phyloP scores from a whole-genome alignment of 2,329 filamentous ascomycete species.

The Fusarium drepaniforme region DNA sequence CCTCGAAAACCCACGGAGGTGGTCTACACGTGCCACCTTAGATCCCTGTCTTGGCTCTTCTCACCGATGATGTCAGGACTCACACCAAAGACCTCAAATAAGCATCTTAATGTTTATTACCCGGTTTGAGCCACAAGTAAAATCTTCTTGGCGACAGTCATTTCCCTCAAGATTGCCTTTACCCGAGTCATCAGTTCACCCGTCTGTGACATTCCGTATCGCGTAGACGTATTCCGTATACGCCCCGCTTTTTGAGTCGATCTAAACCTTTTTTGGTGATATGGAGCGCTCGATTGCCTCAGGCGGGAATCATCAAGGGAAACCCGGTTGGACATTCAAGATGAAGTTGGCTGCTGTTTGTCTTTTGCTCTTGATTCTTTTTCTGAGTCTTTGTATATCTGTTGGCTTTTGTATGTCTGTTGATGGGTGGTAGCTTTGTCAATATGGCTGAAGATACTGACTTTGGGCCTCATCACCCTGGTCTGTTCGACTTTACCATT shows the following conservation, averaged over 20 bases:
- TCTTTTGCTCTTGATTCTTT: not conserved
- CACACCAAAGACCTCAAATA: not conserved
- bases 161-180: not conserved
- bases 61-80: not conserved
- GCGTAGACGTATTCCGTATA: conserved; percentile 19
- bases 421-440: not conserved
- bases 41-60: not conserved
- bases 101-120: not conserved
- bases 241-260: not conserved
- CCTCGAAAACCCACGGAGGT: too few relatives aligned
- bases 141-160: not conserved
- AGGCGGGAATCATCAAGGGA: not conserved
- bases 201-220: not conserved
- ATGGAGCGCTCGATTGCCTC: conserved; percentile 26
- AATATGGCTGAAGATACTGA: conserved; percentile 27
- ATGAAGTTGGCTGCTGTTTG: not conserved
- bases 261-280: not conserved
- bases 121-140: not conserved
- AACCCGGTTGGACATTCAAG: not conserved
- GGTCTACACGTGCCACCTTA: not conserved
- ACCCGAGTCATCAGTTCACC: not conserved
- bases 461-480: conserved; percentile 43
- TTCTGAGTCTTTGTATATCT: not conserved
- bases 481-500: conserved; percentile 47
- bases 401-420: not conserved